phyloP scores from a whole-genome alignment of 306 rosid genomes.

The Parietaria judaica region DNA sequence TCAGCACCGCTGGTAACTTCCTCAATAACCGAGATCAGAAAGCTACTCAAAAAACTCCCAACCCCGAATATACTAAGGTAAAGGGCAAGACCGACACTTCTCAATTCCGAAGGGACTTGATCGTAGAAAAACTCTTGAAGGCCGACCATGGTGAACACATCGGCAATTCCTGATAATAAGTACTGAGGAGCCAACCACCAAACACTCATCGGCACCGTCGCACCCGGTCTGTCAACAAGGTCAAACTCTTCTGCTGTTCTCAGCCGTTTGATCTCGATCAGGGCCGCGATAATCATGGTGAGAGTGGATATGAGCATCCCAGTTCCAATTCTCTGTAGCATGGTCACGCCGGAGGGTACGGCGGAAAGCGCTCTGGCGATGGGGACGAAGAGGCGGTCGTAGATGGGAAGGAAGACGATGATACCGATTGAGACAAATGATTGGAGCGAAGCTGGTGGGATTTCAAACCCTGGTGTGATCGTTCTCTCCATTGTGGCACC shows the following conservation, averaged over 20 bases:
- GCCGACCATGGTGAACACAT: slow-evolving; percentile 60
- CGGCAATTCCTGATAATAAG: slow-evolving; percentile 40
- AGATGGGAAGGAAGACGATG: slow-evolving; percentile 36
- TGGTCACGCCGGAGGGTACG: slow-evolving; percentile 54
- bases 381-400: slow-evolving; percentile 52
- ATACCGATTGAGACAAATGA: slow-evolving; percentile 16
- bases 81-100: slow-evolving; percentile 63
- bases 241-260: slow-evolving; percentile 43
- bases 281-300: slow-evolving; percentile 41
- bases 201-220: slow-evolving; percentile 54
- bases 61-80: slow-evolving; percentile 54
- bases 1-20: slow-evolving; percentile 26
- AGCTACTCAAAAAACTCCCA: slow-evolving; percentile 57
- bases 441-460: slow-evolving; percentile 65
- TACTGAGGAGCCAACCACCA: slow-evolving; percentile 78
- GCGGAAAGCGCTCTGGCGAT: slow-evolving; percentile 38
- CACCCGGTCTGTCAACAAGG: slow-evolving; percentile 42
- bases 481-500: slow-evolving; percentile 51
- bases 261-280: slow-evolving; percentile 49
- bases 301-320: slow-evolving; percentile 43
- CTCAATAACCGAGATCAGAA: slow-evolving; percentile 41
- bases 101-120: slow-evolving; percentile 53
- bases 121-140: slow-evolving; percentile 75
- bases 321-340: slow-evolving; percentile 60
- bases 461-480: slow-evolving; percentile 28